Percentiles rank a stretch among this genome's conserved stretches.
These are phyloP conservation scores for Stellera chamaejasme DNA, from an alignment of 345 rosid species.

Conservation along the genomic window DNA sequence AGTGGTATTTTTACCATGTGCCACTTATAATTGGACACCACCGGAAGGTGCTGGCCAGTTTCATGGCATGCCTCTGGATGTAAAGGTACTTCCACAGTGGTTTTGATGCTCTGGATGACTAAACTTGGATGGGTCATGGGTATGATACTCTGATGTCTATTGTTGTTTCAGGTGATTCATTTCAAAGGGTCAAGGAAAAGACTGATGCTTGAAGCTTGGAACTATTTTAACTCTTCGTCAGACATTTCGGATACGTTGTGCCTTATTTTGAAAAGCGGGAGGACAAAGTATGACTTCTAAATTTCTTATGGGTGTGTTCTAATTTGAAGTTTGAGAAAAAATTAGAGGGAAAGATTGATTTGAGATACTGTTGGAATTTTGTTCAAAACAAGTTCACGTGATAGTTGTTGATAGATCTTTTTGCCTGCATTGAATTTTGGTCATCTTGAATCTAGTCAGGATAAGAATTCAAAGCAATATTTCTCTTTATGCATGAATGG, in stretches of 20 bases:
- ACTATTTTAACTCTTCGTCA: conserved; percentile 41
- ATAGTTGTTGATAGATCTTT: no score
- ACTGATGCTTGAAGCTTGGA: conserved; percentile 95
- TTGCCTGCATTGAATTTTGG: no score
- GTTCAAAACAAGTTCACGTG: no score
- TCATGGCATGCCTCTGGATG: conserved; percentile 95
- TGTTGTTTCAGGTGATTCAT: conserved; percentile 58
- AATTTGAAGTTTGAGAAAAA: no score
- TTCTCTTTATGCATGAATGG: no score
- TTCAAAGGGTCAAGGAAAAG: conserved; percentile 98
- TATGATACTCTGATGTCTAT: neutral
- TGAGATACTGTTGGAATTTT: no score
- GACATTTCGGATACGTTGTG: conserved; percentile 72
- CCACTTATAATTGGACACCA: conserved; percentile 90
- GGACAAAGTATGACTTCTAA: conserved; percentile 90
- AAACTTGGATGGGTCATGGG: neutral
- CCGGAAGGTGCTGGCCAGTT: conserved; percentile 99
- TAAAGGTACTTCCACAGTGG: conserved; percentile 41
- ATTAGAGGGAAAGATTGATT: no score
- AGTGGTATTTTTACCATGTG: conserved; percentile 76
- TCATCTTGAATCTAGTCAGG: no score
- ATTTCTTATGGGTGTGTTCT: neutral
- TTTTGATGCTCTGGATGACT: neutral
- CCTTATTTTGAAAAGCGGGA: conserved; percentile 75
- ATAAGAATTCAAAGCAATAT: no score